phyloP scores from a whole-genome alignment of 129 eudicot species.

The Kitagawia praeruptora region DNA sequence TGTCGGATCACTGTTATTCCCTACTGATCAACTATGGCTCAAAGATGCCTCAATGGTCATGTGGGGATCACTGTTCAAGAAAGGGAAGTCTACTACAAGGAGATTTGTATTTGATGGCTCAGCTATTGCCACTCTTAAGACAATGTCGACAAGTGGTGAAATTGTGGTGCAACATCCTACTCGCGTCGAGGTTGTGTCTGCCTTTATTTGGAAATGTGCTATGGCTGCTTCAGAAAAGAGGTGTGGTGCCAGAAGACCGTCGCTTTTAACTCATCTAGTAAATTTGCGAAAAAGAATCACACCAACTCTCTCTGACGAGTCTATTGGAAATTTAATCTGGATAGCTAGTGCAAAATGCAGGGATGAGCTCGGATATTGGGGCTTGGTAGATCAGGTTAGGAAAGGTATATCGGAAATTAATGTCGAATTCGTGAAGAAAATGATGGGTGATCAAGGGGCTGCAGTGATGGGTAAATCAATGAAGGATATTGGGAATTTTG shows the following conservation, averaged over 20 bases:
- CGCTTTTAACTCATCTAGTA: slow-evolving; percentile 42
- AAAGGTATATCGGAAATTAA: slow-evolving; percentile 35
- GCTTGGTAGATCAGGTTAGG: slow-evolving; percentile 28
- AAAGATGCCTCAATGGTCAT: slow-evolving; percentile 43
- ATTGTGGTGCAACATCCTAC: neutral
- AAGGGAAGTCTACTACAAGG: slow-evolving; percentile 40
- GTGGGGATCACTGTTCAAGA: slow-evolving; percentile 57
- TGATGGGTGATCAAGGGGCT: slow-evolving; percentile 32
- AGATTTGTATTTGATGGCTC: slow-evolving; percentile 47
- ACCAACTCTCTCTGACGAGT: slow-evolving; percentile 28
- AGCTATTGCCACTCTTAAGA: slow-evolving; percentile 28
- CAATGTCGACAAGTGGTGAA: neutral
- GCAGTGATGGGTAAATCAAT: slow-evolving; percentile 32
- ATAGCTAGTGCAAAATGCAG: slow-evolving; percentile 34
- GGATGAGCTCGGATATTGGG: slow-evolving; percentile 7
- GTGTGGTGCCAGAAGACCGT: slow-evolving; percentile 23
- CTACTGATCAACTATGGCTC: slow-evolving; percentile 40
- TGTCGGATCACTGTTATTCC: slow-evolving; percentile 39
- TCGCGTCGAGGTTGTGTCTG: neutral
- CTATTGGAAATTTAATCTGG: slow-evolving; percentile 64
- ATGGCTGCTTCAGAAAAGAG: slow-evolving; percentile 16
- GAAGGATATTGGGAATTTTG: slow-evolving; percentile 27
- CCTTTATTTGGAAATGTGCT: slow-evolving; percentile 2
- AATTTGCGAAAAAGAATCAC: slow-evolving; percentile 40
- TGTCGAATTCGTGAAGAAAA: slow-evolving; percentile 40